These are phyloP conservation scores for Podospora conica DNA, from an alignment of 495 filamentous ascomycete genomes.

Conservation along the genomic window DNA sequence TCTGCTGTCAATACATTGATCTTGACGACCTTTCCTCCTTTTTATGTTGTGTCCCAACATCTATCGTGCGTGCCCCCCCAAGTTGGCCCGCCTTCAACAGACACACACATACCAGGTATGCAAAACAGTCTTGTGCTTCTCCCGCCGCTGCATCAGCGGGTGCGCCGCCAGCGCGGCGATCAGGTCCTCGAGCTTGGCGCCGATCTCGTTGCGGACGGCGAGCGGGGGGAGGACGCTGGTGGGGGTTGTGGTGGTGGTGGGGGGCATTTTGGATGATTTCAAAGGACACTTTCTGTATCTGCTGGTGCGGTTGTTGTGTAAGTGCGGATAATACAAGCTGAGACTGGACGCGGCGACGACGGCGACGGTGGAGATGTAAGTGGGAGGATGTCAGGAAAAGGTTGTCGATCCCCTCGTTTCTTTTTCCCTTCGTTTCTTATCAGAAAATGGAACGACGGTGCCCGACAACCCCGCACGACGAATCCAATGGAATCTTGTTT, in stretches of 20 bases:
- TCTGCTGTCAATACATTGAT: neutral
- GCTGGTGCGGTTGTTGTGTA: too few species aligned
- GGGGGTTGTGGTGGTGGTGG: neutral
- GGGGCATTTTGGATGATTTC: neutral
- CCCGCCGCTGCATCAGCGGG: conserved; percentile 2
- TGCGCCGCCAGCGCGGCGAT: conserved; percentile 4
- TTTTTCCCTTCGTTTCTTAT: neutral
- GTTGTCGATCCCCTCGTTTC: neutral
- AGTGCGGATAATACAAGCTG: too few species aligned
- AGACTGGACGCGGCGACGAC: neutral
- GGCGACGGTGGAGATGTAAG: neutral
- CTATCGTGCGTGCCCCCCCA: too few species aligned
- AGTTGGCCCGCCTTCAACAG: too few species aligned
- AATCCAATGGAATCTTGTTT: neutral
- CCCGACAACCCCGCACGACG: neutral
- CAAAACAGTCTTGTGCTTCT: conserved; percentile 9
- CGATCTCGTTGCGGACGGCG: conserved; percentile 10
- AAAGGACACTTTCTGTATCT: too few species aligned
- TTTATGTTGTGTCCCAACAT: too few species aligned
- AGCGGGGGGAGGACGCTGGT: conserved; percentile 3
- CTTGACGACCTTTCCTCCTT: too few species aligned
- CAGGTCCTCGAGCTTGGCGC: conserved; percentile 8
- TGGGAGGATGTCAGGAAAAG: neutral
- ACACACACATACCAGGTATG: conserved; percentile 6
- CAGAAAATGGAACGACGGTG: too few species aligned